These are phyloP conservation scores for Gymnopilus junonius DNA, from an alignment of 768 basidiomycete species.

Conservation along the genomic window DNA sequence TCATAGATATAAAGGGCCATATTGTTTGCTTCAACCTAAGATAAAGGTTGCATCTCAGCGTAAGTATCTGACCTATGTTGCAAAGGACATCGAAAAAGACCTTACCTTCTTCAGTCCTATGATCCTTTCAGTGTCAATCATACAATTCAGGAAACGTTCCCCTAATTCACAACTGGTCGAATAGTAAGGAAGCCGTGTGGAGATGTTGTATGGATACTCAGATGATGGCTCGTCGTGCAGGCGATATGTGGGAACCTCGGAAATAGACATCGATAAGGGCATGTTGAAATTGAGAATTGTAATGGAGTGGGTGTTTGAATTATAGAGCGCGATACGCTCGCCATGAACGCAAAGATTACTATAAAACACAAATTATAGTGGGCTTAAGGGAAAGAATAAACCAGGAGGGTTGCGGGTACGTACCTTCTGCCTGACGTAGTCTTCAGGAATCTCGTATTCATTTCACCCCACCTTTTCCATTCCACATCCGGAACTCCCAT, in stretches of 20 bases:
- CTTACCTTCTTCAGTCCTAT: slow-evolving; percentile 17
- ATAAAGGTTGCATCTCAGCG: no score
- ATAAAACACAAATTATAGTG: neutral
- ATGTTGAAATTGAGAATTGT: slow-evolving; percentile 15
- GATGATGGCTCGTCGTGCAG: neutral
- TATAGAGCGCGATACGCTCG: slow-evolving; percentile 15
- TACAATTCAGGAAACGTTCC: slow-evolving; percentile 12
- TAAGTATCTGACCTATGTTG: neutral
- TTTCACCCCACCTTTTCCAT: slow-evolving; percentile 21
- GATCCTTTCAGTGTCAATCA: slow-evolving; percentile 22
- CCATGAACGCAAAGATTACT: slow-evolving; percentile 26
- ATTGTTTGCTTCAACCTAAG: no score
- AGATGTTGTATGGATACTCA: neutral
- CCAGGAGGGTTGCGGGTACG: no score
- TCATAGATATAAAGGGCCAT: no score
- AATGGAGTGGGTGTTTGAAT: neutral
- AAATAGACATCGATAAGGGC: neutral
- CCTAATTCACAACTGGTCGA: neutral
- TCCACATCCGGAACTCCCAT: neutral
- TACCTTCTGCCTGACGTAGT: no score
- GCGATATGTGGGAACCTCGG: neutral
- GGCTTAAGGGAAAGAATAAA: no score
- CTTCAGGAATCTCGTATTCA: slow-evolving; percentile 18
- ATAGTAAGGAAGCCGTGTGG: slow-evolving; percentile 13
- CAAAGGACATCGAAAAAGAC: neutral